These are phyloP conservation scores for Physocladia obscura DNA, from an alignment of 192 early-diverging fungal genomes.

Conservation along the genomic window DNA sequence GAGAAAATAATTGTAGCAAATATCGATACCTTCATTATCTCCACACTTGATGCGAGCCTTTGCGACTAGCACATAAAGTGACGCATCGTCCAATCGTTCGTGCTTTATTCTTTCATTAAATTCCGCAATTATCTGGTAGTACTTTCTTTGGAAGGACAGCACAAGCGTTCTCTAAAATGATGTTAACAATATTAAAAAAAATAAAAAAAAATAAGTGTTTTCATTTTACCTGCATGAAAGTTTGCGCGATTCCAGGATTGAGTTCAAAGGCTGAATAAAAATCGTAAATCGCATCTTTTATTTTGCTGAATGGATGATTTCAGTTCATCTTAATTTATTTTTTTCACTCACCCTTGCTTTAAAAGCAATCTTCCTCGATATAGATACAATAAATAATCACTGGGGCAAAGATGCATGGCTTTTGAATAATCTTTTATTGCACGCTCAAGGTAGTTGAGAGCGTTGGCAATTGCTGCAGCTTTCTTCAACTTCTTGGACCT, in stretches of 20 bases:
- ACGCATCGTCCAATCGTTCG: slow-evolving; percentile 44
- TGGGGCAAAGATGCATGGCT: slow-evolving; percentile 53
- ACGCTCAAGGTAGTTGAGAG: slow-evolving; percentile 30
- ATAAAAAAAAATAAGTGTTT: background rate
- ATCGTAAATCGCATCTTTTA: slow-evolving; percentile 52
- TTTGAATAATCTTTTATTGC: slow-evolving; percentile 53
- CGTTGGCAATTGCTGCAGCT: background rate
- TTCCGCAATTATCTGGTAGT: slow-evolving; percentile 52
- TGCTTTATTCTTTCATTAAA: slow-evolving; percentile 44
- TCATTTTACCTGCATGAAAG: slow-evolving; percentile 46
- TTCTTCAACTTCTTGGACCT: slow-evolving; percentile 12
- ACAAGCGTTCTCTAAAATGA: slow-evolving; percentile 50
- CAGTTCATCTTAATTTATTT: background rate
- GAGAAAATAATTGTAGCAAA: background rate
- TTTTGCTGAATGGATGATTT: slow-evolving; percentile 16
- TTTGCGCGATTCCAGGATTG: slow-evolving; percentile 57
- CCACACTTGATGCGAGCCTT: slow-evolving; percentile 49
- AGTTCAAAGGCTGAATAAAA: slow-evolving; percentile 60
- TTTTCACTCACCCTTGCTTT: slow-evolving; percentile 34
- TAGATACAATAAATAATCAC: slow-evolving; percentile 50
- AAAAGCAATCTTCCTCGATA: slow-evolving; percentile 52
- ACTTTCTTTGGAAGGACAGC: slow-evolving; percentile 57
- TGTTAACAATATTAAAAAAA: background rate
- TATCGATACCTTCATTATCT: slow-evolving; percentile 41
- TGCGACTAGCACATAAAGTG: slow-evolving; percentile 49